Evolutionary conservation across 805 yeast species (phyloP).

Genomic region (Pachysolen tannophilus): DNA sequence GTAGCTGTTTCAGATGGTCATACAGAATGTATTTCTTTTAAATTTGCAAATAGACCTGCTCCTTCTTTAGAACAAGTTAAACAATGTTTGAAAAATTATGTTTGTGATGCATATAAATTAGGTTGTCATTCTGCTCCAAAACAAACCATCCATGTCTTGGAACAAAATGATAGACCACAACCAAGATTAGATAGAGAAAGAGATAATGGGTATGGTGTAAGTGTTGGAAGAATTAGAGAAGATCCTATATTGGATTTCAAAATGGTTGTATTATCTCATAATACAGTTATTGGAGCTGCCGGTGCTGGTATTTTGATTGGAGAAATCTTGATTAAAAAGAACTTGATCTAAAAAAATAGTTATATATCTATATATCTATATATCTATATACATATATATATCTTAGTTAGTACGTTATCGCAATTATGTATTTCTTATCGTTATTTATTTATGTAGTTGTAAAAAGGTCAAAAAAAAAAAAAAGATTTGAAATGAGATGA

Average conservation of each 20-base stretch:
- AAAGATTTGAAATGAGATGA: too few species aligned
- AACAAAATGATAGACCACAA: constrained; percentile 91
- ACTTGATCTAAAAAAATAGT: constrained; percentile 41
- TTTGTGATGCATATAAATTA: constrained; percentile 72
- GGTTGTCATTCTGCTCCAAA: constrained; percentile 92
- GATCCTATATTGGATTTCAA: constrained; percentile 92
- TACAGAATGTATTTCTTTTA: constrained; percentile 86
- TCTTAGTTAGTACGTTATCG: too few species aligned
- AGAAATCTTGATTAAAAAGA: constrained; percentile 75
- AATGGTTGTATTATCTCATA: constrained; percentile 96
- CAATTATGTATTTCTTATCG: too few species aligned
- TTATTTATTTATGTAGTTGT: too few species aligned
- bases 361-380: too few species aligned
- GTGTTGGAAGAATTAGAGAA: constrained; percentile 90
- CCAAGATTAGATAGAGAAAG: constrained; percentile 96
- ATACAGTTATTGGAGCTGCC: constrained; percentile 97
- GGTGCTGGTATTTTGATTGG: constrained; percentile 97
- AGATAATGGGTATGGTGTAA: constrained; percentile 88
- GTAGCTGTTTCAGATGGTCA: constrained; percentile 98
- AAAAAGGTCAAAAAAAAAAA: too few species aligned
- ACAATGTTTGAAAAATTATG: constrained; percentile 58
- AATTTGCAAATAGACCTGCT: constrained; percentile 73
- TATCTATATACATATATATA: too few species aligned
- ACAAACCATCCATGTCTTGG: constrained; percentile 85
- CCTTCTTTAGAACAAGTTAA: constrained; percentile 82